Evolutionary conservation across 352 stramenopile species (phyloP), one percentile per base, ranked within the genome.

Genomic region (Phytophthora foliorum): DNA sequence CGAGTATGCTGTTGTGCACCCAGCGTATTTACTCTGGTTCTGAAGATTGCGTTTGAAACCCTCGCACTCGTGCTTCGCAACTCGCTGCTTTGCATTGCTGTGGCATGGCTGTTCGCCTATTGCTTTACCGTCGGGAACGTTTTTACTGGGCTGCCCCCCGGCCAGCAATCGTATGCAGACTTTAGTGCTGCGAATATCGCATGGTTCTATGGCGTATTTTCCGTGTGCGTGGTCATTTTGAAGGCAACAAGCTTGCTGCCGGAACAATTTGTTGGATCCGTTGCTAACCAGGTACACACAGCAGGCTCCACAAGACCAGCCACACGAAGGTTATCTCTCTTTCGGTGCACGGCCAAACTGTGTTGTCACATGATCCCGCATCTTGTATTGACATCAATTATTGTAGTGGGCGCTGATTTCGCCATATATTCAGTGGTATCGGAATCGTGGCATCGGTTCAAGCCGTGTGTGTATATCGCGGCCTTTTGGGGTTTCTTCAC

Each of bases 381-480:
- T 39, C 41, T 67, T 14, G 29, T 67, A 11, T 17, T 55, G 22
- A 51, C 56, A 14, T 55, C 46, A 50, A 32, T 56, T 32, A 21
- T 53, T 24, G 56, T 60, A 39, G 46, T 72, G 3, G 56, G 39
- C 19, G 49, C 38, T 3, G 54, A 65, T 38, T 61, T 50, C 36
- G 41, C 19, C 17, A 46, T 67, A 6, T 56, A 66, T 22, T 54
- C 45, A 14, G 11, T 17, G 5, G 45, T 70, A 21, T 22, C 62
- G 13, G 62, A 51, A 19, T 49, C 36, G 10, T 64, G 46, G 54
- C 63, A 54, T 16, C 19, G 39, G 31, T 64, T 53, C 42, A 75
- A 75, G 32, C 60, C 57, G 6, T 68, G 46, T 14, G 48, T 71
- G 31, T 75, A 75, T 24, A 50, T 75, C 39, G 54, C 53, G 8